A percentile compares a stretch with the other conserved stretches of the same genome.
Conservation (phyloP, 2,329 filamentous ascomycete genomes). For the Beauveria rudraprayagi region DNA sequence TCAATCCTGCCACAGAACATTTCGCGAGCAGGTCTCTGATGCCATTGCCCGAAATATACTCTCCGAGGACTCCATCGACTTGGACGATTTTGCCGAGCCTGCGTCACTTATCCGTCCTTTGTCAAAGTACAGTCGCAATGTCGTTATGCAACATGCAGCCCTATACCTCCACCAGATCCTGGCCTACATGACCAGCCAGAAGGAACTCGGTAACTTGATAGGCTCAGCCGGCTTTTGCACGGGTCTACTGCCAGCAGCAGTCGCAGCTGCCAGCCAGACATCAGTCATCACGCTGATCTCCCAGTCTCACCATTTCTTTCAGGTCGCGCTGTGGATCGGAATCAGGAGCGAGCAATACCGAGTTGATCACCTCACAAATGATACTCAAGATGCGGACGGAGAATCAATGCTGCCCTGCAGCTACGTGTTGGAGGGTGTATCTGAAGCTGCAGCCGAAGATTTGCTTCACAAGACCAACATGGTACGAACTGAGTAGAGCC, state of each 20-base stretch:
- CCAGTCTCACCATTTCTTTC: not conserved
- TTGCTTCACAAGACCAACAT: not conserved
- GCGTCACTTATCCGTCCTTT: not conserved
- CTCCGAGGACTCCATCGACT: not conserved
- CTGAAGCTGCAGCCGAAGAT: not conserved
- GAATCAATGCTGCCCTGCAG: not conserved
- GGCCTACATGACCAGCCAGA: not conserved
- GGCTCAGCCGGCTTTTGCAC: not conserved
- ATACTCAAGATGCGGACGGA: not conserved
- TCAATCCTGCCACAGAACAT: not conserved
- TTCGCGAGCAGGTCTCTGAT: not conserved
- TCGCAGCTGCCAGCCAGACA: not conserved
- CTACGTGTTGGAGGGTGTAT: not conserved
- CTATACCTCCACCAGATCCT: not conserved
- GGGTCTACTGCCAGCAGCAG: not conserved
- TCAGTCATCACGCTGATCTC: not conserved
- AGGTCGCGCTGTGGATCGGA: not conserved
- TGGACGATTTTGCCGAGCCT: not conserved
- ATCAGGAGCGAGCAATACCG: not conserved
- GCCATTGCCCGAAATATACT: not conserved
- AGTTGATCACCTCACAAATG: not conserved
- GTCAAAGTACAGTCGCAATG: not conserved
- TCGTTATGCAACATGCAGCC: not conserved
- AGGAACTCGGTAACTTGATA: not conserved
- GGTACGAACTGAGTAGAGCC: not conserved